Percentiles rank a stretch among this genome's conserved stretches.
Evolutionary conservation across 129 eudicot species (phyloP).

Genomic region (Centaurea solstitialis): DNA sequence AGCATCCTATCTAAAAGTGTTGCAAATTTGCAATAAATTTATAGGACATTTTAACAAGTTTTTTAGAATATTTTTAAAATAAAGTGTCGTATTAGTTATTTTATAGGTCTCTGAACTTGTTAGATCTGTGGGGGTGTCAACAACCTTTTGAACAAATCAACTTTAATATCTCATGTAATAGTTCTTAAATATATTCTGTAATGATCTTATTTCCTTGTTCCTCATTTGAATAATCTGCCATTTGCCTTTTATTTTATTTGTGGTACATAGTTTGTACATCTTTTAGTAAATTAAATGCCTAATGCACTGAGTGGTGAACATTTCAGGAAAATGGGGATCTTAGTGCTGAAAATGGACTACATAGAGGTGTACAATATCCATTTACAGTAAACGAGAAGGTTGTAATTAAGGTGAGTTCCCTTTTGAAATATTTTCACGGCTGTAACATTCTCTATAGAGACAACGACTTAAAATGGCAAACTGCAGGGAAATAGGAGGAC

Average conservation of each 20-base stretch:
- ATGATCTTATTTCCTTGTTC: not conserved
- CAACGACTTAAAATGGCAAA: not conserved
- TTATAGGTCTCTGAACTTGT: no score
- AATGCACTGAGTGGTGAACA: not conserved
- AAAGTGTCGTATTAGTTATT: no score
- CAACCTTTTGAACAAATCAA: not conserved
- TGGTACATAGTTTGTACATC: not conserved
- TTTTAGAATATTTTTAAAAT: no score
- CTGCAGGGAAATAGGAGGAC: constrained; percentile 79
- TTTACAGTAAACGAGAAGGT: constrained; percentile 71
- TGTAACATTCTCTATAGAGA: not conserved
- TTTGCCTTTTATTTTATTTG: not conserved
- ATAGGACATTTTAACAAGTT: no score
- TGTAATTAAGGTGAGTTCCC: constrained; percentile 54
- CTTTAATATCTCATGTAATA: not conserved
- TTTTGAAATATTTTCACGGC: not conserved
- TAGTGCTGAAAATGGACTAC: constrained; percentile 46
- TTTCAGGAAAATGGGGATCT: constrained; percentile 62
- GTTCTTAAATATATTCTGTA: not conserved
- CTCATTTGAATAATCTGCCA: not conserved
- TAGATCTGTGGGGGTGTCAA: no score
- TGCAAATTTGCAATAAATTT: no score
- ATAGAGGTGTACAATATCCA: constrained; percentile 64
- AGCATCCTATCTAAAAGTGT: no score
- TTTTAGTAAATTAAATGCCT: not conserved